A percentile compares a stretch with the other conserved stretches of the same genome.
phyloP scores from a whole-genome alignment of 495 filamentous ascomycete genomes.

The Sporormia fimetaria region DNA sequence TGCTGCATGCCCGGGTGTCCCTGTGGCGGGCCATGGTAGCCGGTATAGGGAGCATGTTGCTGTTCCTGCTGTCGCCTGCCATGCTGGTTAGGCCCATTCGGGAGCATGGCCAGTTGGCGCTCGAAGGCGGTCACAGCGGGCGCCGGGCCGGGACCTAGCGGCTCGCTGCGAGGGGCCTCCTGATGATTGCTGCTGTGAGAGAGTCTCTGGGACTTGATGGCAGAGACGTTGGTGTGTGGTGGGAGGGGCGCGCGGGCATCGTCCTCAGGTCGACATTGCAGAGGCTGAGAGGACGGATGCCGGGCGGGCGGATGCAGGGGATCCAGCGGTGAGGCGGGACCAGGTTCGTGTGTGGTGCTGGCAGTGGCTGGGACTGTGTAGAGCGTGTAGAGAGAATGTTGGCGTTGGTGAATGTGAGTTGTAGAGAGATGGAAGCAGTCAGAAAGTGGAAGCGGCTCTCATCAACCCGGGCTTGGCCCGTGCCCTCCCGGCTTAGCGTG shows the following conservation, averaged over 20 bases:
- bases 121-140: slow-evolving; percentile 25
- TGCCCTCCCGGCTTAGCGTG: background rate
- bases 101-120: slow-evolving; percentile 21
- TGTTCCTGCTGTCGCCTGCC: slow-evolving; percentile 29
- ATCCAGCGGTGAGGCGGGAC: too few species aligned
- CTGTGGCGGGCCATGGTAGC: slow-evolving; percentile 27
- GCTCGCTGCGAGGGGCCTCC: too few species aligned
- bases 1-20: slow-evolving; percentile 30
- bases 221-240: background rate
- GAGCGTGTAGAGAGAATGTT: background rate
- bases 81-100: slow-evolving; percentile 28
- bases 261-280: background rate
- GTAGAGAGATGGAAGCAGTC: slow-evolving; percentile 11
- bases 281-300: background rate
- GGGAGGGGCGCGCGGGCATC: background rate
- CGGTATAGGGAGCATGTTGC: too few species aligned
- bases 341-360: too few species aligned
- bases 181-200: too few species aligned
- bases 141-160: slow-evolving; percentile 24
- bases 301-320: background rate
- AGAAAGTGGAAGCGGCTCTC: slow-evolving; percentile 4
- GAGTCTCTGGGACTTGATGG: too few species aligned
- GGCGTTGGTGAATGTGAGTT: background rate
- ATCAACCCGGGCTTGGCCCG: slow-evolving; percentile 1
- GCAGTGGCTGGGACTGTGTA: background rate